These are phyloP conservation scores for Cucumis hystrix DNA, from an alignment of 306 rosid species.

Conservation along the genomic window DNA sequence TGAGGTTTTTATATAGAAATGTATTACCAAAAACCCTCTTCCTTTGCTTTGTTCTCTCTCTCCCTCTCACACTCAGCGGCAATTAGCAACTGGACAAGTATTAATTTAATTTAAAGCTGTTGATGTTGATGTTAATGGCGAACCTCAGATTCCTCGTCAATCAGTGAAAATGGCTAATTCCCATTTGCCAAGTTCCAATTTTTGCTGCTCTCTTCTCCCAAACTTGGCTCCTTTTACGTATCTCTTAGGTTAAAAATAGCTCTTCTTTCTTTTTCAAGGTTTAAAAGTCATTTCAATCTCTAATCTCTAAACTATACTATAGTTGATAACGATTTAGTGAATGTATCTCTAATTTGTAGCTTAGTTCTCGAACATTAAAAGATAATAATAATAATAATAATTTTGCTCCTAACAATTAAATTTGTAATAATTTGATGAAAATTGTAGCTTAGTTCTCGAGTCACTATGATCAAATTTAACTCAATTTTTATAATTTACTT, in stretches of 20 bases:
- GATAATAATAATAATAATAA: too few relatives aligned
- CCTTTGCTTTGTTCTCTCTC: not conserved
- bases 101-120: not conserved
- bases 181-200: not conserved
- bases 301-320: too few relatives aligned
- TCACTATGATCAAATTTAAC: too few relatives aligned
- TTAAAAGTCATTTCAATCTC: too few relatives aligned
- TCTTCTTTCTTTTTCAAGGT: not conserved
- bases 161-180: not conserved
- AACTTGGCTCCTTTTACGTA: not conserved
- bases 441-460: too few relatives aligned
- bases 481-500: too few relatives aligned
- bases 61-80: not conserved
- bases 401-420: too few relatives aligned
- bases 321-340: too few relatives aligned
- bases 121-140: slow-evolving; percentile 1
- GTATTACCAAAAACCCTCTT: not conserved
- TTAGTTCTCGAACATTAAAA: too few relatives aligned
- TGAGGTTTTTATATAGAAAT: not conserved
- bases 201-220: not conserved
- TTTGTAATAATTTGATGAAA: too few relatives aligned
- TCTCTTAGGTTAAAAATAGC: not conserved
- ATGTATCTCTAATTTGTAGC: too few relatives aligned
- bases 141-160: not conserved
- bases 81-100: not conserved